Percentiles rank a stretch among this genome's conserved stretches.
Conservation (phyloP, 257 asterid species). For the Solanum sitiens region DNA sequence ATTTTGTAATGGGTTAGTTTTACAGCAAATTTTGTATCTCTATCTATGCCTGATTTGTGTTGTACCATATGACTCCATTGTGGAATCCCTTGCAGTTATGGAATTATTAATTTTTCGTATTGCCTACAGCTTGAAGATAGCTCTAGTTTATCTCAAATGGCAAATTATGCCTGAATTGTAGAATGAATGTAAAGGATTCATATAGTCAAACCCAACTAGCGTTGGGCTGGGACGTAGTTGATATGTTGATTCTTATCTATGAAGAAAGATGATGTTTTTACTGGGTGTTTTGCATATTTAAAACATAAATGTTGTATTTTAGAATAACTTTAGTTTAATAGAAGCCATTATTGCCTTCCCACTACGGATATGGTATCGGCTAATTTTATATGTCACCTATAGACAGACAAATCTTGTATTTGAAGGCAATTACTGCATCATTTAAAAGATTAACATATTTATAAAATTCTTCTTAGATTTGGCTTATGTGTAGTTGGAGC, state of each 20-base stretch:
- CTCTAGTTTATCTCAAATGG: neutral
- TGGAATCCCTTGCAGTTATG: neutral
- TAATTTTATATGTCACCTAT: neutral
- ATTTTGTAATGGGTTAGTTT: neutral
- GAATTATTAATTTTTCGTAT: neutral
- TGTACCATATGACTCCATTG: neutral
- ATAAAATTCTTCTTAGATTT: neutral
- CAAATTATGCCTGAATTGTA: neutral
- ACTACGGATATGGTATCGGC: neutral
- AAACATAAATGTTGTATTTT: neutral
- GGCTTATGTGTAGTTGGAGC: neutral
- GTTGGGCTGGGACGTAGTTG: neutral
- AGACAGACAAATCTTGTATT: neutral
- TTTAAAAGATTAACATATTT: neutral
- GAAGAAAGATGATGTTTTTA: neutral
- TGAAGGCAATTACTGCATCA: neutral
- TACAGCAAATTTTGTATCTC: too few relatives aligned
- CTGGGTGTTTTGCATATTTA: neutral
- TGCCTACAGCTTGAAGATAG: neutral
- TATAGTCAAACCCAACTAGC: neutral
- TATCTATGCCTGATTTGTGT: neutral
- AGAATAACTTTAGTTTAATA: neutral
- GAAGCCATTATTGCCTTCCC: neutral
- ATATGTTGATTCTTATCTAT: neutral
- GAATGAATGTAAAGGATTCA: neutral